Conservation (phyloP, 169 alveolate genomes). For the Cryptosporidium tyzzeri region DNA sequence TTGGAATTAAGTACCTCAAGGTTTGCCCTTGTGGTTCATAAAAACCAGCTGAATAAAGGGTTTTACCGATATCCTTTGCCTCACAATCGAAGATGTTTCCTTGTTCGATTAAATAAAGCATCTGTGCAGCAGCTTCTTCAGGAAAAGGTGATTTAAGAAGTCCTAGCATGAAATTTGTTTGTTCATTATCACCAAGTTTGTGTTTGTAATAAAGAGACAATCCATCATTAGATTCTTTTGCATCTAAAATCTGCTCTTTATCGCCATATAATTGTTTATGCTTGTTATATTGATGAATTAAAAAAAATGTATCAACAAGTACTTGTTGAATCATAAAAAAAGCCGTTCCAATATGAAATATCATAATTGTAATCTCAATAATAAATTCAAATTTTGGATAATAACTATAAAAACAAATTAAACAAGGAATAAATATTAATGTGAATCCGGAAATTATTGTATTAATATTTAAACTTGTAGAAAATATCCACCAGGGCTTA, state of each 20-base stretch:
- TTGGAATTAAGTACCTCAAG: slow-evolving; percentile 58
- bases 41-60: slow-evolving; percentile 50
- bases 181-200: slow-evolving; percentile 71
- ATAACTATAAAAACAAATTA: slow-evolving; percentile 31
- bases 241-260: slow-evolving; percentile 50
- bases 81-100: slow-evolving; percentile 71
- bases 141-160: slow-evolving; percentile 68
- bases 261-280: slow-evolving; percentile 51
- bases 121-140: slow-evolving; percentile 75
- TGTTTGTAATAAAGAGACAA: slow-evolving; percentile 52
- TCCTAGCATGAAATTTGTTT: slow-evolving; percentile 25
- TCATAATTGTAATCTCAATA: neutral
- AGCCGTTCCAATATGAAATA: neutral
- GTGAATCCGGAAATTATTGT: slow-evolving; percentile 6
- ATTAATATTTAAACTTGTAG: neutral
- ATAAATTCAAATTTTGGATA: slow-evolving; percentile 27
- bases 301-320: slow-evolving; percentile 21
- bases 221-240: slow-evolving; percentile 59
- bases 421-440: slow-evolving; percentile 7
- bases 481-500: slow-evolving; percentile 72
- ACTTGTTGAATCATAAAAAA: slow-evolving; percentile 40
- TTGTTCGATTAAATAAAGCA: slow-evolving; percentile 68
- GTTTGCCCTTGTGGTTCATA: slow-evolving; percentile 76
- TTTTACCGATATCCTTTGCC: slow-evolving; percentile 55
- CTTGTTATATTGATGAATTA: slow-evolving; percentile 46